phyloP scores from a whole-genome alignment of 495 filamentous ascomycete species.

The Penicillium coprophilum region DNA sequence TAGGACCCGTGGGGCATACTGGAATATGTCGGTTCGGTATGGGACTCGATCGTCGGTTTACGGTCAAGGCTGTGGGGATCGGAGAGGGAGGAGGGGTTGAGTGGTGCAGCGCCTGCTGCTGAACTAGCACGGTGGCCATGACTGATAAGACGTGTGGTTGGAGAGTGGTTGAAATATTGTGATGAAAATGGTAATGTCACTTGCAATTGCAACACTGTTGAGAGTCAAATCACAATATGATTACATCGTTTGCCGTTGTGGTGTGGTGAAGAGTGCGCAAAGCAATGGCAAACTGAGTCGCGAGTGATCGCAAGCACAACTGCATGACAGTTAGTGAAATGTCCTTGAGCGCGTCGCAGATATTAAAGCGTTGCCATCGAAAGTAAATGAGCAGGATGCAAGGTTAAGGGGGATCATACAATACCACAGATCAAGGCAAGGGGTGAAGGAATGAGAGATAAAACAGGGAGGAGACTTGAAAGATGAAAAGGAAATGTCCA shows the following conservation, averaged over 20 bases:
- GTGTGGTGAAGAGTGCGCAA: neutral
- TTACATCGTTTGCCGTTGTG: constrained; percentile 19
- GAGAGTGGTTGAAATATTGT: constrained; percentile 5
- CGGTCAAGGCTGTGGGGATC: constrained; percentile 38
- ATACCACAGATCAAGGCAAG: constrained; percentile 11
- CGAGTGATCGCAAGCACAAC: neutral
- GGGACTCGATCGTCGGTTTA: constrained; percentile 52
- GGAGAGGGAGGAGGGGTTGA: constrained; percentile 46
- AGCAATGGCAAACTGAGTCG: neutral
- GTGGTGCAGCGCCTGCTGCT: constrained; percentile 48
- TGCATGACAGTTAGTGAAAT: neutral
- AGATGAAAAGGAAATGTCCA: neutral
- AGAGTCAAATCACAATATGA: constrained; percentile 9
- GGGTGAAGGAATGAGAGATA: constrained; percentile 2
- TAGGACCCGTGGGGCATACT: constrained; percentile 75
- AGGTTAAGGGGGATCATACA: neutral
- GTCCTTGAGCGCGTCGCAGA: neutral
- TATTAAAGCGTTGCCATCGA: too few relatives aligned
- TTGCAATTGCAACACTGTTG: constrained; percentile 7
- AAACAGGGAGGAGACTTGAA: constrained; percentile 2
- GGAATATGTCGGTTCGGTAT: constrained; percentile 92
- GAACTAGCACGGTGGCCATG: constrained; percentile 56
- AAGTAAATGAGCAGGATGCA: neutral
- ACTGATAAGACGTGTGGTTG: constrained; percentile 1
- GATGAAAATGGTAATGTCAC: neutral